Evolutionary conservation across 2,329 filamentous ascomycete genomes (phyloP), one percentile per base, ranked within the genome.

Genomic region (Trichophyton rubrum): DNA sequence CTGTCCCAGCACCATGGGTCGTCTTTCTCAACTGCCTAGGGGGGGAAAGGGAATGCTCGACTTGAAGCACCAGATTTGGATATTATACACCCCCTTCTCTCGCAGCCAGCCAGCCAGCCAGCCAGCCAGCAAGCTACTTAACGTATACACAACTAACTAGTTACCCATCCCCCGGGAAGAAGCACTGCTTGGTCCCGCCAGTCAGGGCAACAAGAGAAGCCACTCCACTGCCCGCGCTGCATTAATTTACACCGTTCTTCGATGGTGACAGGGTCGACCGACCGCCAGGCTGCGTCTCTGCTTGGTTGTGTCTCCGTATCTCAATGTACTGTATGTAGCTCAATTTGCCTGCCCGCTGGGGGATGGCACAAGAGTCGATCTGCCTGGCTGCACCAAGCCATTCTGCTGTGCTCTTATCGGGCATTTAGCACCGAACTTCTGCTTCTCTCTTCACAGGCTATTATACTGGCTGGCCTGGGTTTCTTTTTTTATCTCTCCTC

Each of bases 81-180:
- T 45, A 59, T 51, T 59, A 38, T 51, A 17, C 40, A 43, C 11
- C 24, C 43, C 43, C 13, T 35, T 11, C 7, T 11, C 33, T 35
- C 33, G 7, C 33, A 38, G 9, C 33, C 11, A 9, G 33, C 33
- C 33, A 35, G 33, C 33, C 9, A 35, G 33, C 9, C 33, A 35
- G 33, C 33, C 9, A 30, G 27, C 30, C 24, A 41, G 57, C n/a
- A 5, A 69, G 38, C 61, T 8, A 8, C 45, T 30, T 30, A 30
- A 30, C 27, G 27, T 30, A 6, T 30, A 30, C 27, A 7, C 33
- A 33, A 38, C 11, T 38, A 13, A 35, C 33, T 11, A 35, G 33
- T 11, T 11, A 38, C 33, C 27, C 33, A 13, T 38, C 9, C 3
- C 1, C 33, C 33, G 33, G 33, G 33, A 38, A 38, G 33, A 38